Base-by-base conservation (phyloP, 1,139 yeast species). In the Saccharomyces hybrid region DNA sequence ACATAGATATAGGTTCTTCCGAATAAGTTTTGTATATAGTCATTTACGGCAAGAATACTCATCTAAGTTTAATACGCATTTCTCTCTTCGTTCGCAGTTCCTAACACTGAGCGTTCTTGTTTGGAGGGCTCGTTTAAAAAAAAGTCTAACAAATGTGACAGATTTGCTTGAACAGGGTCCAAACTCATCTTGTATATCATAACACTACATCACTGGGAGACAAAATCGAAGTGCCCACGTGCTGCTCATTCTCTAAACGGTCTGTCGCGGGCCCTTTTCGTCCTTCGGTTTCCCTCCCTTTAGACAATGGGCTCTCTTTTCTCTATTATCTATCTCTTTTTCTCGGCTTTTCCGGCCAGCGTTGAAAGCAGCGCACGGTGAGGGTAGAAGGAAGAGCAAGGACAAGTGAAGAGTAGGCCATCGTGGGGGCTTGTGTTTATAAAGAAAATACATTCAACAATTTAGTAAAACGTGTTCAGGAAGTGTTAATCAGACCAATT, bases 271-370 rank as follows among this genome's bases (percentile, higher is more conserved):
- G 44, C 25, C 3, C 8, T 32, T n/a, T n/a, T 32, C 8, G 16
- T 32, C 38, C 7, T 32, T 19, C 25, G 9, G 13, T 19, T 38
- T 16, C 13, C 13, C 13, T 38, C 44, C 44, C 44, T 38, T 38
- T 38, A 38, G n/a, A 16, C 44, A 19, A 38, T 19, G 9, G 2
- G 44, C n/a, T 38, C 16, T 32, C 38, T n/a, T 19, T 19, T 19
- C 44, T 38, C 25, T 38, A 11, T 8, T 8, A 38, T 16, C 13
- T 9, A 19, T 38, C 44, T 38, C 25, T 38, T 38, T 16, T 38
- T 38, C 44, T 38, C 44, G 44, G 44, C 25, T 19, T 38, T 38
- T 38, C 44, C 44, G 44, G 44, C n/a, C n/a, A 38, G 44, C 26
- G 26, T 38, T 19, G 26, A 38, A 7, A 16, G 44, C 26, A 19